Percentiles rank a stretch among this genome's conserved stretches.
Conservation (phyloP, 805 yeast genomes). For the Groenewaldozyma salmanticensis region DNA sequence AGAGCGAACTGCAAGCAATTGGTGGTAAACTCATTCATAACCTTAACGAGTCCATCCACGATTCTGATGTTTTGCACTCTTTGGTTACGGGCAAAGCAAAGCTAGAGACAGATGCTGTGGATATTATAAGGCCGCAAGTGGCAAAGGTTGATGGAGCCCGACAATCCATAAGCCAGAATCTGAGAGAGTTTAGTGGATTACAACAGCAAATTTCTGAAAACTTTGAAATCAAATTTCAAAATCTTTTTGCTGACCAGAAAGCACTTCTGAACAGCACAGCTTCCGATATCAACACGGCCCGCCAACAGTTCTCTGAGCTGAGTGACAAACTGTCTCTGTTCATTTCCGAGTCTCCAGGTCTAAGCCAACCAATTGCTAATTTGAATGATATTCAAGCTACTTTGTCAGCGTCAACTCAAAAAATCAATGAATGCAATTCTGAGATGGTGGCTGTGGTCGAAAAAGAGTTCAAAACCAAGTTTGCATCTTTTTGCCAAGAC, state of each 20-base stretch:
- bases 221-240: background rate
- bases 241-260: too few species aligned
- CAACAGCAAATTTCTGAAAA: slow-evolving; percentile 6
- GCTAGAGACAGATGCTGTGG: slow-evolving; percentile 6
- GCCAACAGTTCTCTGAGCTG: too few species aligned
- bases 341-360: too few species aligned
- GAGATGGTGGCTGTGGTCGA: background rate
- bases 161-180: background rate
- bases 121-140: background rate
- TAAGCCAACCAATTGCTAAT: too few species aligned
- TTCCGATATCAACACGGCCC: too few species aligned
- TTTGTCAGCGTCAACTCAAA: too few species aligned
- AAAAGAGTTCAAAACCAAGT: background rate
- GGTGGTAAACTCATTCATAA: slow-evolving; percentile 18
- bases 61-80: slow-evolving; percentile 13
- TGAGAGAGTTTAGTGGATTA: slow-evolving; percentile 2
- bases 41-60: slow-evolving; percentile 16
- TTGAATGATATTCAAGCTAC: too few species aligned
- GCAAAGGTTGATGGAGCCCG: background rate
- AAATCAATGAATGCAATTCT: too few species aligned
- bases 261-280: too few species aligned
- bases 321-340: too few species aligned
- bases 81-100: slow-evolving; percentile 13
- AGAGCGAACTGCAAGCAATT: slow-evolving; percentile 19
- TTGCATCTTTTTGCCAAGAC: background rate